Percentiles rank a stretch among this genome's conserved stretches.
Conservation (phyloP, 805 yeast genomes). For the Saccharomycopsis schoenii region DNA sequence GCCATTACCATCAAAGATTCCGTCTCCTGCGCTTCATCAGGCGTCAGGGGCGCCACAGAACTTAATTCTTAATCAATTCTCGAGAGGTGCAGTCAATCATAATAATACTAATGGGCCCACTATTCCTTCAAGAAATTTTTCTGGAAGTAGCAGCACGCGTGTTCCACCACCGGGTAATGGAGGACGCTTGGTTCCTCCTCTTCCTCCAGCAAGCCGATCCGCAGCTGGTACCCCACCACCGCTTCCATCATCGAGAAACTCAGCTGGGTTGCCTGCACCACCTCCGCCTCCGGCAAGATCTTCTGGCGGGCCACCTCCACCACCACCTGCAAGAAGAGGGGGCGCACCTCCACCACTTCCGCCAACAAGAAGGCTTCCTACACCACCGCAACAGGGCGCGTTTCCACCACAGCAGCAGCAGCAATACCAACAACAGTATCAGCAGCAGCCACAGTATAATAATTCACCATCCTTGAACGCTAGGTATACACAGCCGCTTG, state of each 20-base stretch:
- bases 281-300: conserved; percentile 2
- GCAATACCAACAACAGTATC: conserved; percentile 1
- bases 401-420: conserved; percentile 1
- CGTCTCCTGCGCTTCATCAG: neutral
- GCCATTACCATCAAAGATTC: conserved; percentile 15
- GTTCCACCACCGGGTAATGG: neutral
- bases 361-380: conserved; percentile 10
- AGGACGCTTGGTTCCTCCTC: neutral
- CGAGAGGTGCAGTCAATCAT: neutral
- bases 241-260: neutral
- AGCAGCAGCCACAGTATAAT: neutral
- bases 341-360: conserved; percentile 16
- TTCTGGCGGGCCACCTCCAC: conserved; percentile 2
- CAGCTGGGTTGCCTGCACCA: conserved; percentile 3
- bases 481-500: neutral
- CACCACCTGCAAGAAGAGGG: conserved; percentile 9
- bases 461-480: neutral
- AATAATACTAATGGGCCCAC: neutral
- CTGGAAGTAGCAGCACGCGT: neutral
- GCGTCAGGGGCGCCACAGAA: neutral
- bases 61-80: neutral
- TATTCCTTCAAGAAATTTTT: neutral
- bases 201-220: neutral
- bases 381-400: conserved; percentile 2
- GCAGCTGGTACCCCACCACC: neutral